Percentiles rank a stretch among this genome's conserved stretches.
Evolutionary conservation across 2,329 filamentous ascomycete genomes (phyloP).

Genomic region (Cordyceps militaris): DNA sequence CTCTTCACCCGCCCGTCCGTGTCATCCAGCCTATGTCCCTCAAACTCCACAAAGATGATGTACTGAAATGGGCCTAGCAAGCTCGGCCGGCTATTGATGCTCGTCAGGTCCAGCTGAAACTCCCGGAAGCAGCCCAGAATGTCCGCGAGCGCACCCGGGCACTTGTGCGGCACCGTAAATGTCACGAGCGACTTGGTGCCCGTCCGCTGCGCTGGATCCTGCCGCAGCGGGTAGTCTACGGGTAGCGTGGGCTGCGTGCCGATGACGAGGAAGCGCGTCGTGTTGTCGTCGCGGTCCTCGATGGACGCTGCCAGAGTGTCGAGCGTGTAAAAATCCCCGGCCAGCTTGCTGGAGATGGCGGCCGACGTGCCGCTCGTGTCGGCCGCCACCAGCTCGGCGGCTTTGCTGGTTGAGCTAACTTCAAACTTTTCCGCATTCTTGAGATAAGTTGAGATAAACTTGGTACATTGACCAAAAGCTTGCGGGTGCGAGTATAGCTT

Average conservation of each 20-base stretch:
- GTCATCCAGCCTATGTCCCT: slow-evolving; percentile 49
- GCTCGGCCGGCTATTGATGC: slow-evolving; percentile 81
- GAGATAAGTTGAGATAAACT: slow-evolving; percentile 64
- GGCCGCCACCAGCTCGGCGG: slow-evolving; percentile 67
- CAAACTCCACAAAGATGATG: slow-evolving; percentile 89
- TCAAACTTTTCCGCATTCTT: slow-evolving; percentile 74
- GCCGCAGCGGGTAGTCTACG: slow-evolving; percentile 21
- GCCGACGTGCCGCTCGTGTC: slow-evolving; percentile 55
- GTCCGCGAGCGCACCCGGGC: slow-evolving; percentile 76
- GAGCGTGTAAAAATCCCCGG: slow-evolving; percentile 60
- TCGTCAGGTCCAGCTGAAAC: slow-evolving; percentile 73
- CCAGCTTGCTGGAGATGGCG: slow-evolving; percentile 71
- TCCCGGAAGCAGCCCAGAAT: slow-evolving; percentile 72
- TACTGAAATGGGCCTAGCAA: slow-evolving; percentile 75
- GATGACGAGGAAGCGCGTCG: slow-evolving; percentile 71
- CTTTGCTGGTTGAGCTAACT: slow-evolving; percentile 76
- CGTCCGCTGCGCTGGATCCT: slow-evolving; percentile 20
- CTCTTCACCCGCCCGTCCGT: slow-evolving; percentile 50
- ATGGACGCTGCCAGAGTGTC: slow-evolving; percentile 63
- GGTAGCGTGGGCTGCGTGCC: slow-evolving; percentile 27
- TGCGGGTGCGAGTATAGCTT: slow-evolving; percentile 91
- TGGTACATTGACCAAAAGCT: slow-evolving; percentile 84
- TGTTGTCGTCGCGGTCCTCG: slow-evolving; percentile 68
- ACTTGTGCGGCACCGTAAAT: slow-evolving; percentile 72
- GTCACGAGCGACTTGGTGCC: slow-evolving; percentile 66